Evolutionary conservation across 2,329 filamentous ascomycete genomes (phyloP).

Genomic region (Aspergillus transmontanensis): DNA sequence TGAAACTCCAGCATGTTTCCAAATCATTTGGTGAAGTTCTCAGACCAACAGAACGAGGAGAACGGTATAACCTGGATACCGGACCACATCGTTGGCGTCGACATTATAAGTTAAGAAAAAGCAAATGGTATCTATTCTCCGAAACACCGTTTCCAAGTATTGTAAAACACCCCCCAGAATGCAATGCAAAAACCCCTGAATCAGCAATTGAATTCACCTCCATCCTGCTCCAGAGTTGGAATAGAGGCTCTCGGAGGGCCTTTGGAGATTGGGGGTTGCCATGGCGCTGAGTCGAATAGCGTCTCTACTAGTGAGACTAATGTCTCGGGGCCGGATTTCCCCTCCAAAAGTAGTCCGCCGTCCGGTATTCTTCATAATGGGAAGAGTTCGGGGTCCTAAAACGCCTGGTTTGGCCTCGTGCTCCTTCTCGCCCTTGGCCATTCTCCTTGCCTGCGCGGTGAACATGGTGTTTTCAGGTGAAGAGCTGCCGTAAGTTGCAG

Average conservation of each 20-base stretch:
- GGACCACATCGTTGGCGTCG: conserved; percentile 19
- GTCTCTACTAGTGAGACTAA: conserved; percentile 41
- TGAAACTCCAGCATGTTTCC: conserved; percentile 11
- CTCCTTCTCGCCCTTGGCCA: conserved; percentile 65
- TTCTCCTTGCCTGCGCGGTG: conserved; percentile 67
- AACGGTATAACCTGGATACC: conserved; percentile 13
- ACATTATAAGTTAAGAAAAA: conserved; percentile 14
- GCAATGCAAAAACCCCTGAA: conserved; percentile 12
- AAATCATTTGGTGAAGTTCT: conserved; percentile 14
- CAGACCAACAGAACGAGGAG: neutral
- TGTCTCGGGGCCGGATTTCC: conserved; percentile 43
- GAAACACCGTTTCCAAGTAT: conserved; percentile 28
- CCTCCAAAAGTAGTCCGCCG: conserved; percentile 46
- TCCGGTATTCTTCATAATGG: conserved; percentile 58
- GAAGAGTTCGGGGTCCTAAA: conserved; percentile 62
- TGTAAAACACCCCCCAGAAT: conserved; percentile 14
- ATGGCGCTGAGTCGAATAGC: conserved; percentile 42
- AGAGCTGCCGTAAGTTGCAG: conserved; percentile 52
- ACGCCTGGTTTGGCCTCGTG: conserved; percentile 59
- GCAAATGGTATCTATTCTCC: conserved; percentile 35
- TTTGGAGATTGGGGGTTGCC: conserved; percentile 38
- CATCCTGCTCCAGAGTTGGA: conserved; percentile 30
- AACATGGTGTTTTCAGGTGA: conserved; percentile 63
- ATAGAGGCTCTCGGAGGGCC: conserved; percentile 34
- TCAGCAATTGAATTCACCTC: conserved; percentile 15